phyloP scores from a whole-genome alignment of 192 early-diverging fungal species.

The Coemansia sp. region DNA sequence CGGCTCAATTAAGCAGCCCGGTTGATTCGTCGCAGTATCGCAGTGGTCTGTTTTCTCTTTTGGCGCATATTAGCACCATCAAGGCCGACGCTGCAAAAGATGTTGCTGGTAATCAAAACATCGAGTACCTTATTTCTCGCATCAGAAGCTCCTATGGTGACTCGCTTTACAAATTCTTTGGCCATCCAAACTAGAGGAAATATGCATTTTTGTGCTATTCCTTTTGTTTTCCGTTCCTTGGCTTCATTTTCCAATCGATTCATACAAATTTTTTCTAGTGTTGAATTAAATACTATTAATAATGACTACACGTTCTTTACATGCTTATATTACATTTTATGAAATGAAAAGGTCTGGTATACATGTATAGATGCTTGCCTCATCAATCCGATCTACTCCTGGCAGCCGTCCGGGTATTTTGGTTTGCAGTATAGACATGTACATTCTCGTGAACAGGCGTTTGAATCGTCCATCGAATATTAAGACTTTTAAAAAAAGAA shows the following conservation, averaged over 20 bases:
- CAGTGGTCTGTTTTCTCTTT: constrained; percentile 26
- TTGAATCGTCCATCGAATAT: constrained; percentile 5
- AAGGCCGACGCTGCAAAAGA: constrained; percentile 32
- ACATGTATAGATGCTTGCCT: background rate
- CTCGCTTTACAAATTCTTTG: constrained; percentile 28
- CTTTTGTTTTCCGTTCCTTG: background rate
- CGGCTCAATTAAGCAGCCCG: constrained; percentile 23
- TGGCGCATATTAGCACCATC: constrained; percentile 20
- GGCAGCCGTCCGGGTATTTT: background rate
- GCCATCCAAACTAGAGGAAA: background rate
- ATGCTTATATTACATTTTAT: background rate
- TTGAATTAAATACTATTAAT: no score
- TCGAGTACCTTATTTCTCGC: constrained; percentile 33
- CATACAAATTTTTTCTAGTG: background rate
- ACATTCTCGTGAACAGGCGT: constrained; percentile 13
- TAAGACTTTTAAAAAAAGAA: no score
- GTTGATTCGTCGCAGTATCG: constrained; percentile 30
- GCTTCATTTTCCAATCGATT: background rate
- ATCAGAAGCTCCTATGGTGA: constrained; percentile 29
- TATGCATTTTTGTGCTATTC: no score
- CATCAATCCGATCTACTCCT: background rate
- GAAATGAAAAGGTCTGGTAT: background rate
- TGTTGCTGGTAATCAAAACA: constrained; percentile 21
- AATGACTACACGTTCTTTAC: no score
- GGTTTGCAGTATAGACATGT: constrained; percentile 19